Evolutionary conservation across 1,284 basidiomycete genomes (phyloP), one percentile per base, ranked within the genome.

Genomic region (Leccinum solheimii): DNA sequence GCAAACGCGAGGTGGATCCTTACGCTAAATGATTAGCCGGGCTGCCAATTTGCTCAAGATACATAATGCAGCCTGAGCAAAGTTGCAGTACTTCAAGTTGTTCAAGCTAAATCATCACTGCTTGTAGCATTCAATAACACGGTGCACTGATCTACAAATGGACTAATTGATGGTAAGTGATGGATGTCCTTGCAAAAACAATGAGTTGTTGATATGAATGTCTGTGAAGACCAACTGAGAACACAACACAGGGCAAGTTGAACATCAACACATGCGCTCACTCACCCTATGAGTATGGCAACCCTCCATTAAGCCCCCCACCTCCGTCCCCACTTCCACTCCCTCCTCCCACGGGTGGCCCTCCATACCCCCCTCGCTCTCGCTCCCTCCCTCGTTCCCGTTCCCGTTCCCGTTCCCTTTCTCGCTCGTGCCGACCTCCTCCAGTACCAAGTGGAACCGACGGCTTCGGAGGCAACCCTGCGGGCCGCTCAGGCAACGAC

Each of bases 231-330:
- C 49, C 38, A n/a, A 43, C n/a, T 4, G 50, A 32, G 16, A 23
- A n/a, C 27, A 16, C 6, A 38, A 34, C 16, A 32, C 13, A 55
- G 16, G 40, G 13, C 21, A 23, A 23, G 7, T 0, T 23, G 7
- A 10, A 34, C 36, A 21, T 21, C 30, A 11, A 34, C 40, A 60
- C 63, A 36, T 61, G 34, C 5, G 48, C 50, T 50, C 19, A 14
- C 26, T 45, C 27, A 49, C 51, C 55, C 40, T 68, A 70, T 52
- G 71, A 70, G 30, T 70, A 70, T 5, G 69, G 69, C 19, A 70
- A 60, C 13, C 66, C 68, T 7, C 62, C 69, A 38, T 59, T 68
- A 56, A 70, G 64, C 32, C 68, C 69, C 16, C 61, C 64, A 26
- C 34, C 54, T 5, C 62, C 60, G 3, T 45, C 40, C n/a, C 54